A percentile compares a stretch with the other conserved stretches of the same genome.
Conservation (phyloP, 2,329 filamentous ascomycete genomes). For the Cercospora zeina region DNA sequence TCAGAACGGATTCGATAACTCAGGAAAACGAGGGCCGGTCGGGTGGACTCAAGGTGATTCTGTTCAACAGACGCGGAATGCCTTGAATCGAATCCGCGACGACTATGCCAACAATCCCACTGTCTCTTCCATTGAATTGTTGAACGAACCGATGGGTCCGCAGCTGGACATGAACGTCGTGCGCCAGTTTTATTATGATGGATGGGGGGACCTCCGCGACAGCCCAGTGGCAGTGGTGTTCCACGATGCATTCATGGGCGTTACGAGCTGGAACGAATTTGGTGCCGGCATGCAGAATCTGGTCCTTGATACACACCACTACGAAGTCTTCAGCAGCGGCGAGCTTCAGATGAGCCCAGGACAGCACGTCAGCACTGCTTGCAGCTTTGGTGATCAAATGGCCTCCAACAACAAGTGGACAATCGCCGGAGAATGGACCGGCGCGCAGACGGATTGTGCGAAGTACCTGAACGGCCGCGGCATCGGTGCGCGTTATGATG, state of each 20-base stretch:
- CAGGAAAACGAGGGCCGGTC: conserved; percentile 54
- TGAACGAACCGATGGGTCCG: conserved; percentile 52
- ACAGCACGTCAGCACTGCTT: conserved; percentile 47
- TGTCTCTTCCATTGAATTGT: conserved; percentile 49
- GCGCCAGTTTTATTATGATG: conserved; percentile 51
- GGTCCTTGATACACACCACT: conserved; percentile 51
- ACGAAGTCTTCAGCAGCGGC: conserved; percentile 49
- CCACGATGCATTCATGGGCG: conserved; percentile 52
- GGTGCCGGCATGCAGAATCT: conserved; percentile 49
- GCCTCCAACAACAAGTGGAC: conserved; percentile 50
- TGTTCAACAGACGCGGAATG: conserved; percentile 44
- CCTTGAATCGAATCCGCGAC: conserved; percentile 51
- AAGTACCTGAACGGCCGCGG: conserved; percentile 52
- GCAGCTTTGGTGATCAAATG: conserved; percentile 50
- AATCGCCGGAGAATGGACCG: conserved; percentile 52
- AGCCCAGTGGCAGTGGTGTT: conserved; percentile 48
- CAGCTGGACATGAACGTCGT: conserved; percentile 47
- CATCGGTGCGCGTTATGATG: conserved; percentile 51
- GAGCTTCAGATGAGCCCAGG: conserved; percentile 41
- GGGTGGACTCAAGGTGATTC: conserved; percentile 49
- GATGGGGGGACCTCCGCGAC: conserved; percentile 49
- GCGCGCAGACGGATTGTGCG: conserved; percentile 51
- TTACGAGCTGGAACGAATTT: conserved; percentile 48
- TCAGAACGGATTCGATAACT: conserved; percentile 70
- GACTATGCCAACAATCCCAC: conserved; percentile 49